Evolutionary conservation across 2,329 filamentous ascomycete genomes (phyloP), one percentile per base, ranked within the genome.

Genomic region (Coccinonectria pachysandricola): DNA sequence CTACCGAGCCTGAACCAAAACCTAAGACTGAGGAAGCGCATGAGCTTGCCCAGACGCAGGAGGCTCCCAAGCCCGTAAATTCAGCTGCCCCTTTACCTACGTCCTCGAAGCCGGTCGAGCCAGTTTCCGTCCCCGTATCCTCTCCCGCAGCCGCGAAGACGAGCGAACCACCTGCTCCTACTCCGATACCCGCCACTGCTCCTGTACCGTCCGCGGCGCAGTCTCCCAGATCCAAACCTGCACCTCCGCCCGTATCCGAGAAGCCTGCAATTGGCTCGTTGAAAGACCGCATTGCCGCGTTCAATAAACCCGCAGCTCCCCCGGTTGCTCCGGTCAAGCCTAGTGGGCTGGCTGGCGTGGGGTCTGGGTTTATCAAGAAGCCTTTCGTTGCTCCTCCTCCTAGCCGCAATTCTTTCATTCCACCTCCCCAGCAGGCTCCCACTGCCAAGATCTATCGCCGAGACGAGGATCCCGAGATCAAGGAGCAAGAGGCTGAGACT

Each of bases 361-460:
- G 69, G 24, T 67, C 68, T 36, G 68, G 68, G 27, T 96, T 96
- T 49, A 77, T 98, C 56, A 95, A 88, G 67, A 96, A 96, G 57
- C 86, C 88, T 0, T 98, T 95, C 46, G 87, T 98, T 30, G 84
- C 91, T 4, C 86, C 91, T 26, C 91, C 91, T 11, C 91, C 91
- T 1, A 94, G 86, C 54, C 80, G 85, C 41, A 80, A 95, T 60
- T 81, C 88, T 13, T 98, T 84, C 47, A 70, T 98, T 7, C 84
- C 91, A 13, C 77, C 82, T 4, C 66, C 70, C 15, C 73, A 77
- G 12, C 80, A 91, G 36, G 59, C 69, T 10, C 76, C 79, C 1
- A 69, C 78, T 5, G 68, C 78, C 24, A 92, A 79, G 58, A 54
- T 86, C 12, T 94, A 95, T 50, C 74, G 77, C 28, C 72, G 91